Evolutionary conservation across 495 filamentous ascomycete genomes (phyloP).

Genomic region (Niebla homalea): DNA sequence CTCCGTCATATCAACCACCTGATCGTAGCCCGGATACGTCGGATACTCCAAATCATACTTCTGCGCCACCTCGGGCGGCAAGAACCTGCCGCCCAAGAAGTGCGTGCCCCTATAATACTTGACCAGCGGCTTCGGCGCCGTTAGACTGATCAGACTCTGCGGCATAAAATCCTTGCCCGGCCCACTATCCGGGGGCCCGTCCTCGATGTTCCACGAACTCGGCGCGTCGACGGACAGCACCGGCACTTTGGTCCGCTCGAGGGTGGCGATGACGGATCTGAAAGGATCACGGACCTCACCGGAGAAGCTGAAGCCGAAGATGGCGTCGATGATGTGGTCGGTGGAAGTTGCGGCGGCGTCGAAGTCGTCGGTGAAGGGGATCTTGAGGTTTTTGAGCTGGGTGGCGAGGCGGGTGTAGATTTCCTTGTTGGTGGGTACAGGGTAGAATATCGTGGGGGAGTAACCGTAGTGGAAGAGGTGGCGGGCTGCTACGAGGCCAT

Average conservation of each 20-base stretch:
- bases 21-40: constrained; percentile 75
- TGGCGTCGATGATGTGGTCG: constrained; percentile 80
- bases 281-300: constrained; percentile 87
- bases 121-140: constrained; percentile 88
- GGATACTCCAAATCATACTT: constrained; percentile 83
- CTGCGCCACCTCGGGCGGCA: constrained; percentile 61
- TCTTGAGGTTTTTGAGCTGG: constrained; percentile 66
- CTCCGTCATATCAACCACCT: constrained; percentile 36
- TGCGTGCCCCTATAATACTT: constrained; percentile 72
- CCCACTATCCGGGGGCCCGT: constrained; percentile 64
- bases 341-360: constrained; percentile 38
- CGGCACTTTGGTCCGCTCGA: constrained; percentile 57
- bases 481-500: constrained; percentile 87
- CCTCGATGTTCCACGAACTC: constrained; percentile 84
- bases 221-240: constrained; percentile 87
- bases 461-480: constrained; percentile 95
- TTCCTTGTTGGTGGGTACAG: constrained; percentile 78
- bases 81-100: constrained; percentile 79
- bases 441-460: constrained; percentile 80
- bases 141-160: constrained; percentile 66
- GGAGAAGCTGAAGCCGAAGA: constrained; percentile 96
- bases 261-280: constrained; percentile 58
- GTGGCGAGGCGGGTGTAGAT: constrained; percentile 77
- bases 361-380: constrained; percentile 83
- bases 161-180: constrained; percentile 73